Evolutionary conservation across 345 rosid genomes (phyloP).

Genomic region (Hibiscus syriacus): DNA sequence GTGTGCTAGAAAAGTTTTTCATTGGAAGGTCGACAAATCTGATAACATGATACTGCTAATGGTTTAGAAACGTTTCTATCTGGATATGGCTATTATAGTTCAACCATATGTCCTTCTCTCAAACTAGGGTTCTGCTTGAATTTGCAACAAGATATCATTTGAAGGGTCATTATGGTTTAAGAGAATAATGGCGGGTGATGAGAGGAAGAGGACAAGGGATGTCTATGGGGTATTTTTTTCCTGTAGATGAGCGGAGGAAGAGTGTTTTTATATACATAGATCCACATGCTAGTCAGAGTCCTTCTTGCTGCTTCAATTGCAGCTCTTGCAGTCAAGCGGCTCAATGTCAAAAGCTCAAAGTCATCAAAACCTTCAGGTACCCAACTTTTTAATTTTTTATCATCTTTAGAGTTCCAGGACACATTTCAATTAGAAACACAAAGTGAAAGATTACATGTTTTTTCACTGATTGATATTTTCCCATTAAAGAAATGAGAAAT

Average conservation of each 20-base stretch:
- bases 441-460: neutral
- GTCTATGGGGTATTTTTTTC: no score
- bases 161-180: no score
- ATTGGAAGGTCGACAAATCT: constrained; percentile 37
- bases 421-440: constrained; percentile 4
- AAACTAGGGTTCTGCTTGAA: constrained; percentile 14
- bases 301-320: constrained; percentile 97
- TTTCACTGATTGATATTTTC: neutral
- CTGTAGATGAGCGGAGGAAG: no score
- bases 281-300: constrained; percentile 80
- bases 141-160: constrained; percentile 23
- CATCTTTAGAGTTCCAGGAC: neutral
- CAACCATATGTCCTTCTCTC: neutral
- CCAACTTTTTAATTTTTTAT: constrained; percentile 8
- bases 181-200: no score
- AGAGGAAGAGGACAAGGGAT: no score
- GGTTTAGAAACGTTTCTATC: constrained; percentile 15
- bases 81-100: constrained; percentile 9
- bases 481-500: neutral
- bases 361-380: constrained; percentile 47
- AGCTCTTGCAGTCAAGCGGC: constrained; percentile 79
- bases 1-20: constrained; percentile 10
- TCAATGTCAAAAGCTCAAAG: constrained; percentile 36
- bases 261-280: constrained; percentile 24
- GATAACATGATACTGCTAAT: constrained; percentile 41